These are phyloP conservation scores for Echeveria elegans DNA, from an alignment of 164 flowering plant species.

Conservation along the genomic window DNA sequence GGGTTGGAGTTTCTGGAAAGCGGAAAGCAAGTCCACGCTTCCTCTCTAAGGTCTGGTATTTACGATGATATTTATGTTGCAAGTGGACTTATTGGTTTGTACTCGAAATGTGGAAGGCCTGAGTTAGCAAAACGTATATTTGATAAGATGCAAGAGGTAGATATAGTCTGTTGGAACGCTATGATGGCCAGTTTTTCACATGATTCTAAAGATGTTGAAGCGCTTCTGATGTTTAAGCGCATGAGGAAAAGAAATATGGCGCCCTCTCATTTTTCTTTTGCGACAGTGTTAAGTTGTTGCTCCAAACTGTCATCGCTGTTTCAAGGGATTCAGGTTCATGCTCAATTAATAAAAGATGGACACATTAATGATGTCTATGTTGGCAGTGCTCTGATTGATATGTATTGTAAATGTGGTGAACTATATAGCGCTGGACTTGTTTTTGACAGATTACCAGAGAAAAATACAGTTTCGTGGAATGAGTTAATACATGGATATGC, in stretches of 20 bases:
- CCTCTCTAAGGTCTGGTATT: slow-evolving; percentile 25
- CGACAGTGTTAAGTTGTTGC: slow-evolving; percentile 48
- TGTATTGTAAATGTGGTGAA: slow-evolving; percentile 73
- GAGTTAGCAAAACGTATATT: slow-evolving; percentile 40
- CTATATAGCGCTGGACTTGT: slow-evolving; percentile 36
- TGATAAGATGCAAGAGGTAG: slow-evolving; percentile 30
- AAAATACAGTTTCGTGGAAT: slow-evolving; percentile 66
- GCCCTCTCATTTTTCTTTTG: slow-evolving; percentile 58
- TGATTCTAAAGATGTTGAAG: slow-evolving; percentile 47
- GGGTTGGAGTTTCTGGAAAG: slow-evolving; percentile 39
- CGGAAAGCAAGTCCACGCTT: slow-evolving; percentile 75
- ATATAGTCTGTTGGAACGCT: slow-evolving; percentile 72
- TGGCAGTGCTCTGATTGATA: slow-evolving; percentile 56
- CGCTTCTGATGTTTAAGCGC: slow-evolving; percentile 41
- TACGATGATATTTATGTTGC: slow-evolving; percentile 46
- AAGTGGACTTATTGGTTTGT: slow-evolving; percentile 67
- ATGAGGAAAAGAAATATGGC: slow-evolving; percentile 41
- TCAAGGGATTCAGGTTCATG: slow-evolving; percentile 55
- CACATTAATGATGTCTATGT: slow-evolving; percentile 45
- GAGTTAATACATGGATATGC: slow-evolving; percentile 91
- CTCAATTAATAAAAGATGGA: slow-evolving; percentile 43
- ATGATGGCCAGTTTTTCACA: slow-evolving; percentile 56
- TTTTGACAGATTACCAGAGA: slow-evolving; percentile 47
- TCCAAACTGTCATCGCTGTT: slow-evolving; percentile 38
- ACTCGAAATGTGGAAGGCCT: slow-evolving; percentile 53